A percentile compares a stretch with the other conserved stretches of the same genome.
Conservation (phyloP, 2,329 filamentous ascomycete genomes). For the Epichloe uncinata region DNA sequence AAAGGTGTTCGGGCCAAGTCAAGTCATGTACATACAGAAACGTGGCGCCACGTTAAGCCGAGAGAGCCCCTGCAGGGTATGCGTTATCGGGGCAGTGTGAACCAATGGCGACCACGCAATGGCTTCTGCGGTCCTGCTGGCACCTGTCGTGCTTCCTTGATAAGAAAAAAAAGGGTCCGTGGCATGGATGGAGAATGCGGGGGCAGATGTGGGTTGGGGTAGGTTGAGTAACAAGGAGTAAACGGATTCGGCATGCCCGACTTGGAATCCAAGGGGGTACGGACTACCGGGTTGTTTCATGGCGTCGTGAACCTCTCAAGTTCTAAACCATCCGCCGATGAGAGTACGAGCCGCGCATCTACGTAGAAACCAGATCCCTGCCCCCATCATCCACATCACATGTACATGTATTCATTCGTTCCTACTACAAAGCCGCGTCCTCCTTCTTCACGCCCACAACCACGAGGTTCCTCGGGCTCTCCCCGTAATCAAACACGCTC, state of each 20-base stretch:
- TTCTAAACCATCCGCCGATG: no score
- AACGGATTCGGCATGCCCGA: no score
- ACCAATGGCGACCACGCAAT: neutral
- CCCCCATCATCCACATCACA: neutral
- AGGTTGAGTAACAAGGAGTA: no score
- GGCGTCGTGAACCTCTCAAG: no score
- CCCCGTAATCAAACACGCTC: slow-evolving; percentile 74
- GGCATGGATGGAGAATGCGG: neutral
- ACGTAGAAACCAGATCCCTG: no score
- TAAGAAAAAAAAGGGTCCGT: neutral
- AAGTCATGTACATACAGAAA: neutral
- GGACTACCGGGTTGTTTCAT: no score
- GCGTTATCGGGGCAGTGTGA: neutral
- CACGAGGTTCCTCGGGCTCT: slow-evolving; percentile 82
- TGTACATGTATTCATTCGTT: no score
- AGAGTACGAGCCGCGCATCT: no score
- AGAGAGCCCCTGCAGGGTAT: neutral
- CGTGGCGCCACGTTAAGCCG: neutral
- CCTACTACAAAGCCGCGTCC: neutral
- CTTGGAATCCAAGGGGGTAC: no score
- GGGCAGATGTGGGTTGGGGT: neutral
- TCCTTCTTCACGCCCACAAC: slow-evolving; percentile 73
- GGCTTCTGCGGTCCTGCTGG: no score
- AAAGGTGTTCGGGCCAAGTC: no score
- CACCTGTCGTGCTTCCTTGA: neutral